These are phyloP conservation scores for Curvularia eragrostidis DNA, from an alignment of 2,329 filamentous ascomycete species.

Conservation along the genomic window DNA sequence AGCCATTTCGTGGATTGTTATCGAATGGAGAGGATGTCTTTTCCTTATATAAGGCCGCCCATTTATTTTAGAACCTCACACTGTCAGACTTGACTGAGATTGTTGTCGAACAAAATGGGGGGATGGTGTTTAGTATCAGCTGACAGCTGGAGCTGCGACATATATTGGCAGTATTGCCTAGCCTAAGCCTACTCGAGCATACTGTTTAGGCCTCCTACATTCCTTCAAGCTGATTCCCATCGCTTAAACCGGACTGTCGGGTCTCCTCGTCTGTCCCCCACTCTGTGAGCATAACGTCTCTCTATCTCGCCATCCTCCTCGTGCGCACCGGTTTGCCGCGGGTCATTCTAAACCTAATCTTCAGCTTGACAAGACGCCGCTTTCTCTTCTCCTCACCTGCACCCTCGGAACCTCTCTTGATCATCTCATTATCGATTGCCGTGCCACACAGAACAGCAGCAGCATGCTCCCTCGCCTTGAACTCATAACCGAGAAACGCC, in stretches of 20 bases:
- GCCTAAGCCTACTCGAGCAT: too few species aligned
- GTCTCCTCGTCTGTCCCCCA: neutral
- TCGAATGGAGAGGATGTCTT: neutral
- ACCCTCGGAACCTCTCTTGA: neutral
- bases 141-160: too few species aligned
- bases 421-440: neutral
- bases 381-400: neutral
- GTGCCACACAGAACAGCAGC: neutral
- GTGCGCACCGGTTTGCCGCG: neutral
- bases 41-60: too few species aligned
- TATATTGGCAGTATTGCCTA: too few species aligned
- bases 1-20: neutral
- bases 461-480: conserved; percentile 12
- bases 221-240: neutral
- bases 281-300: neutral
- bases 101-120: too few species aligned
- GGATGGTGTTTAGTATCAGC: too few species aligned
- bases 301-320: neutral
- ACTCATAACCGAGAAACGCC: conserved; percentile 15
- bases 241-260: neutral
- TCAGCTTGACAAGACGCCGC: conserved; percentile 16
- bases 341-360: conserved; percentile 1
- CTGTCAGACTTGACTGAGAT: neutral
- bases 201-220: too few species aligned
- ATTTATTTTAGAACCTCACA: too few species aligned